These are phyloP conservation scores for Colletotrichum sublineola DNA, from an alignment of 2,329 filamentous ascomycete genomes.

Conservation along the genomic window DNA sequence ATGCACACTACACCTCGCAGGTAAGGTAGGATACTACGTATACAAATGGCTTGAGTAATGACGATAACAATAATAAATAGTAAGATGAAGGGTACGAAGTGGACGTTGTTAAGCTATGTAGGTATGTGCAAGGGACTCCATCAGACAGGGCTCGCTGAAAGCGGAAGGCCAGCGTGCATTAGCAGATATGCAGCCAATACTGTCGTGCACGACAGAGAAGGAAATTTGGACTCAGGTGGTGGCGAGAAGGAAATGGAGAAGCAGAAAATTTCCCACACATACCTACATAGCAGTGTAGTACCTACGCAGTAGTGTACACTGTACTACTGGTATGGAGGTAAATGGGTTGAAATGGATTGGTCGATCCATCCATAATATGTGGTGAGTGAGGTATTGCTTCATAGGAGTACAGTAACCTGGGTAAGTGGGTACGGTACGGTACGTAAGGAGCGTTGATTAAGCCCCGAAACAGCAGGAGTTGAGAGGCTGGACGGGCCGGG, in stretches of 20 bases:
- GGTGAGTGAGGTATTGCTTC: neutral
- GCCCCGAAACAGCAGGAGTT: slow-evolving; percentile 40
- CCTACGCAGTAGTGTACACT: too few relatives aligned
- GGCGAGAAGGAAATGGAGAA: neutral
- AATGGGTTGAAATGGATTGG: neutral
- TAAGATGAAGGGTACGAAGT: neutral
- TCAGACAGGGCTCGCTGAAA: slow-evolving; percentile 26
- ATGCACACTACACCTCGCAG: neutral
- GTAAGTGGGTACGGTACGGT: neutral
- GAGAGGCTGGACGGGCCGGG: slow-evolving; percentile 26
- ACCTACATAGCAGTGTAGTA: too few relatives aligned
- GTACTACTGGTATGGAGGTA: too few relatives aligned
- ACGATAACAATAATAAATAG: neutral
- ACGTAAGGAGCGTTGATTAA: slow-evolving; percentile 17
- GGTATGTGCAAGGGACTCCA: slow-evolving; percentile 1
- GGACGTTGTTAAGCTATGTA: neutral
- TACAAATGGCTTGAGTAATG: neutral
- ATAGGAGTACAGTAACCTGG: too few relatives aligned
- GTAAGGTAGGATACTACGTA: too few relatives aligned
- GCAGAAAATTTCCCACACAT: neutral
- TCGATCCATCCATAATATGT: neutral
- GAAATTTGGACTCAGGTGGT: neutral
- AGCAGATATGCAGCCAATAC: slow-evolving; percentile 28
- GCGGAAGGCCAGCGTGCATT: slow-evolving; percentile 29
- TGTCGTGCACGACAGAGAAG: slow-evolving; percentile 9